Conservation (phyloP, 2,329 filamentous ascomycete genomes). For the Penicillium sp. region DNA sequence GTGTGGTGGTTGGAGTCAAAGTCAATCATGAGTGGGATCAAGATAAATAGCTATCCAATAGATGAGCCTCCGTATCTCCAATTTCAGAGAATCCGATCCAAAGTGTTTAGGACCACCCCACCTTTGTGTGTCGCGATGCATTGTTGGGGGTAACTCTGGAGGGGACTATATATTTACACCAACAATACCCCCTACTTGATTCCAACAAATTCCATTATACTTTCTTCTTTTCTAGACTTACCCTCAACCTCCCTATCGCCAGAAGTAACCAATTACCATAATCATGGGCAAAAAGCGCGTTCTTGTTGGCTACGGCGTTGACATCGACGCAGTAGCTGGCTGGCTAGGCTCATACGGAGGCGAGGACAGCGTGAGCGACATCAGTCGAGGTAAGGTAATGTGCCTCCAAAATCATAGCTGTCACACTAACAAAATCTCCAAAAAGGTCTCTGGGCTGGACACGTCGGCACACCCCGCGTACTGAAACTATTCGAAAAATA, state of each 20-base stretch:
- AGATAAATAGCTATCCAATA: neutral
- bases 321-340: constrained; percentile 35
- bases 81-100: too few relatives aligned
- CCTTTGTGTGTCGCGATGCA: neutral
- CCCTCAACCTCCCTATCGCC: neutral
- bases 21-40: neutral
- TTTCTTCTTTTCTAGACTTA: neutral
- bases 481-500: constrained; percentile 71
- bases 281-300: constrained; percentile 20
- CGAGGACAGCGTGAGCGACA: constrained; percentile 33
- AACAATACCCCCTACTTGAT: neutral
- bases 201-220: neutral
- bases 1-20: neutral
- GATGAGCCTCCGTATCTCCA: neutral
- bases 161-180: neutral
- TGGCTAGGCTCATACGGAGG: constrained; percentile 36
- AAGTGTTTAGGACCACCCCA: neutral
- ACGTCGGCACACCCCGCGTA: constrained; percentile 61
- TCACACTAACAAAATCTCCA: neutral
- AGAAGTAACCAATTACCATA: neutral
- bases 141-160: neutral
- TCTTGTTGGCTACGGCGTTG: constrained; percentile 31
- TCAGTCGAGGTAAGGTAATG: constrained; percentile 26
- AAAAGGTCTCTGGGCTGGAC: constrained; percentile 64
- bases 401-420: neutral